Evolutionary conservation across 2,329 filamentous ascomycete genomes (phyloP).

Genomic region (Ilyonectria robusta): DNA sequence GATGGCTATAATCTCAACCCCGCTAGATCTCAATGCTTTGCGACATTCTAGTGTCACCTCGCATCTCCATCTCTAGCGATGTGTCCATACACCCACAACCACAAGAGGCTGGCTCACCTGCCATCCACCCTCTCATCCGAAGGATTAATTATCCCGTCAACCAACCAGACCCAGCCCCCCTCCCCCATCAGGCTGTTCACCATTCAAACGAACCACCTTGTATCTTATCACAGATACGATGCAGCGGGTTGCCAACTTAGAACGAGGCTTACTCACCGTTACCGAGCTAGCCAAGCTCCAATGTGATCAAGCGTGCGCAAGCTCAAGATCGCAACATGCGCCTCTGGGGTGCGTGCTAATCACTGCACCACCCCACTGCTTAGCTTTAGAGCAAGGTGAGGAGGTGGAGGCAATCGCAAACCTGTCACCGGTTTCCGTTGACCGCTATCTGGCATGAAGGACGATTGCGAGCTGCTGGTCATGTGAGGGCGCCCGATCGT

Average conservation of each 20-base stretch:
- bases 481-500: conserved; percentile 41
- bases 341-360: conserved; percentile 4
- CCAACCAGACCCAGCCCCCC: conserved; percentile 39
- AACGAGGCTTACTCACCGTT: conserved; percentile 33
- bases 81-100: conserved; percentile 24
- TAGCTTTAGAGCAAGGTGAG: conserved; percentile 31
- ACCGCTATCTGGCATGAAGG: conserved; percentile 29
- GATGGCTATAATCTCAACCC: conserved; percentile 28
- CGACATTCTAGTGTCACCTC: conserved; percentile 40
- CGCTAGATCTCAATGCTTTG: conserved; percentile 36
- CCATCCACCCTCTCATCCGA: conserved; percentile 17
- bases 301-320: conserved; percentile 47
- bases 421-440: conserved; percentile 34
- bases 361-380: conserved; percentile 33
- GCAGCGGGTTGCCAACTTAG: conserved; percentile 29
- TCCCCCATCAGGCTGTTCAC: conserved; percentile 38
- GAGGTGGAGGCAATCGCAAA: conserved; percentile 31
- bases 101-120: conserved; percentile 7
- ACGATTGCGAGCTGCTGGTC: conserved; percentile 35
- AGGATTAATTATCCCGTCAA: conserved; percentile 15
- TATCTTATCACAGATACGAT: conserved; percentile 39
- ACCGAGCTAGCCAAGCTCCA: conserved; percentile 36
- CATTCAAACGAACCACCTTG: conserved; percentile 27
- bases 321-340: conserved; percentile 41
- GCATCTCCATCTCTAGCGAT: conserved; percentile 32